Conservation (phyloP, 345 rosid species). For the Nephelium lappaceum region DNA sequence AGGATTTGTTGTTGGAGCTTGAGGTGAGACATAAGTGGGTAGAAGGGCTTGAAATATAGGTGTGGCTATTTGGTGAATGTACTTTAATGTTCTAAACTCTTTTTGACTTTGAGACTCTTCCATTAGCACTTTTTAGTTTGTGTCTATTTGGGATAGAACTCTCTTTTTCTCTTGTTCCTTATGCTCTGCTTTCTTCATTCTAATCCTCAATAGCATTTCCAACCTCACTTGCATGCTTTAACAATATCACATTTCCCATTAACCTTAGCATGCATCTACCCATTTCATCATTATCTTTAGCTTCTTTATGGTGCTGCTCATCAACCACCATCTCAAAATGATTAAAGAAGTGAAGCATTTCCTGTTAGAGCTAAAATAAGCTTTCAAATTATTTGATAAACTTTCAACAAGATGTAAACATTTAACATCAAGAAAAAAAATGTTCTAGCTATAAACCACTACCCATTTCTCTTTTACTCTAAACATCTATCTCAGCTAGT, state of each 20-base stretch:
- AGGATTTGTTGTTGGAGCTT: conserved; percentile 25
- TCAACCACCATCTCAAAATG: conserved; percentile 31
- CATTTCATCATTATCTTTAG: conserved; percentile 32
- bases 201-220: conserved; percentile 24
- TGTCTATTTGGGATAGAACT: conserved; percentile 7
- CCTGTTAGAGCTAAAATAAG: conserved; percentile 26
- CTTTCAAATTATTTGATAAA: conserved; percentile 30
- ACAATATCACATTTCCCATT: conserved; percentile 34
- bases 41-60: conserved; percentile 26
- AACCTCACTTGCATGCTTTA: conserved; percentile 35
- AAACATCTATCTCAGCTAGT: conserved; percentile 38
- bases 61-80: conserved; percentile 1
- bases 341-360: conserved; percentile 28
- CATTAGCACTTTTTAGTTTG: conserved; percentile 15
- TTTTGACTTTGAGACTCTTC: conserved; percentile 14
- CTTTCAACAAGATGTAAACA: conserved; percentile 28
- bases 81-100: conserved; percentile 15
- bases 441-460: conserved; percentile 25
- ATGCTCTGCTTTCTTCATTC: conserved; percentile 4
- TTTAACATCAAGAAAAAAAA: conserved; percentile 25
- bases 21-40: conserved; percentile 26
- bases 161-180: conserved; percentile 8
- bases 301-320: conserved; percentile 32
- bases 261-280: conserved; percentile 28
- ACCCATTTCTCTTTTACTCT: conserved; percentile 39